These are phyloP conservation scores for Jacaranda mimosifolia DNA, from an alignment of 257 asterid species.

Conservation along the genomic window DNA sequence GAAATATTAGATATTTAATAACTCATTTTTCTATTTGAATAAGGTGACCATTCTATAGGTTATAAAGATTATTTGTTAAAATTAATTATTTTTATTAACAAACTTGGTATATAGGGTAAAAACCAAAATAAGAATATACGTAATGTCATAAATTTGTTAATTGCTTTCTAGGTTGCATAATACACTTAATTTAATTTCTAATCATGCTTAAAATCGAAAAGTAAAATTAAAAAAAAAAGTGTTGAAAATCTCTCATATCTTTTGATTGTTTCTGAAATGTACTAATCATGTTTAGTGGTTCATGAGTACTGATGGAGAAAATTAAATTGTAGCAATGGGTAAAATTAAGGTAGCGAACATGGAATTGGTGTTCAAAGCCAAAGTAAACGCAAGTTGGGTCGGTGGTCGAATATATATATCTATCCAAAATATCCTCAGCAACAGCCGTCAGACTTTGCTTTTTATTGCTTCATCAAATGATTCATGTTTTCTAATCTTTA, in stretches of 20 bases:
- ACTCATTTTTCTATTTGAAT: too few relatives aligned
- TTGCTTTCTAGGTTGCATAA: neutral
- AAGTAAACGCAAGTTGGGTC: slow-evolving; percentile 22
- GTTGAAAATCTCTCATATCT: neutral
- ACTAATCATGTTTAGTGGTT: neutral
- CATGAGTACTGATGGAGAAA: neutral
- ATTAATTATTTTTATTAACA: too few relatives aligned
- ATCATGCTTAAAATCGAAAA: neutral
- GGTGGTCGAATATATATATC: neutral
- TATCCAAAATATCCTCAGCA: neutral
- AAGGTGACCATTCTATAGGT: too few relatives aligned
- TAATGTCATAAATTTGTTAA: neutral
- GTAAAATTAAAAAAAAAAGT: too few relatives aligned
- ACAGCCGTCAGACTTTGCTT: neutral
- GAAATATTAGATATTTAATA: too few relatives aligned
- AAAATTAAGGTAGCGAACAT: neutral
- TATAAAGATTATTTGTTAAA: too few relatives aligned
- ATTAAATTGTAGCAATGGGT: neutral
- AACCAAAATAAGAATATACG: too few relatives aligned
- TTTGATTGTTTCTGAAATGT: too few relatives aligned
- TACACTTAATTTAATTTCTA: neutral
- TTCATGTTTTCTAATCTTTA: too few relatives aligned
- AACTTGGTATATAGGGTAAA: too few relatives aligned
- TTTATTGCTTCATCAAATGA: neutral
- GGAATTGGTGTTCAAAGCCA: neutral